Conservation (phyloP, 331 rosid species). For the Malus hybrid region DNA sequence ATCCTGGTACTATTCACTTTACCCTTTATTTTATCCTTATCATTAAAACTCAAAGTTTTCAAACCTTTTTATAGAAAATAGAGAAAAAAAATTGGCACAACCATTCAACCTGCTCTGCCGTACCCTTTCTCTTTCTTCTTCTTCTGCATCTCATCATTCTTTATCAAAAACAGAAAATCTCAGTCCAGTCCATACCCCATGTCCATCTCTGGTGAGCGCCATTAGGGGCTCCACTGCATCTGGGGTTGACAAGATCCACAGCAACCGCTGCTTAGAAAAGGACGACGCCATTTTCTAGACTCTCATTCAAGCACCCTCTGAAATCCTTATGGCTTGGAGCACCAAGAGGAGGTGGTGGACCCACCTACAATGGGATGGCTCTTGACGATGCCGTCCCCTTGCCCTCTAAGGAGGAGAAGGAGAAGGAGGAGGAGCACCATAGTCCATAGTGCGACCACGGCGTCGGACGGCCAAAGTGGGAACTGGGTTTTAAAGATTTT, state of each 20-base stretch:
- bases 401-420: neutral
- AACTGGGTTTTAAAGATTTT: constrained; percentile 80
- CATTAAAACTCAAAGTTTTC: no score
- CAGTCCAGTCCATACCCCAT: constrained; percentile 1
- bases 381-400: constrained; percentile 53
- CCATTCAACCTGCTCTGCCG: neutral
- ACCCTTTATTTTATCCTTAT: no score
- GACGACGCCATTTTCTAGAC: constrained; percentile 33
- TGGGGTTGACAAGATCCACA: constrained; percentile 15
- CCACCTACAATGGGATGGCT: constrained; percentile 36
- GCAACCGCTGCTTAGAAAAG: constrained; percentile 12
- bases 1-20: no score
- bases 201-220: constrained; percentile 43
- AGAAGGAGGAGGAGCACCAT: constrained; percentile 16
- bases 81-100: neutral
- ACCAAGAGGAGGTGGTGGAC: constrained; percentile 8
- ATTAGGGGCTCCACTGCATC: constrained; percentile 21
- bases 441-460: neutral
- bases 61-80: no score
- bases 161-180: no score
- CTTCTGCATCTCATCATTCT: neutral
- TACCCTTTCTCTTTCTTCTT: neutral
- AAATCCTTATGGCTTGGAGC: constrained; percentile 55
- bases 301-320: constrained; percentile 47
- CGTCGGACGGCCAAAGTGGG: constrained; percentile 22